phyloP scores from a whole-genome alignment of 345 rosid genomes.

The Kernera saxatilis region DNA sequence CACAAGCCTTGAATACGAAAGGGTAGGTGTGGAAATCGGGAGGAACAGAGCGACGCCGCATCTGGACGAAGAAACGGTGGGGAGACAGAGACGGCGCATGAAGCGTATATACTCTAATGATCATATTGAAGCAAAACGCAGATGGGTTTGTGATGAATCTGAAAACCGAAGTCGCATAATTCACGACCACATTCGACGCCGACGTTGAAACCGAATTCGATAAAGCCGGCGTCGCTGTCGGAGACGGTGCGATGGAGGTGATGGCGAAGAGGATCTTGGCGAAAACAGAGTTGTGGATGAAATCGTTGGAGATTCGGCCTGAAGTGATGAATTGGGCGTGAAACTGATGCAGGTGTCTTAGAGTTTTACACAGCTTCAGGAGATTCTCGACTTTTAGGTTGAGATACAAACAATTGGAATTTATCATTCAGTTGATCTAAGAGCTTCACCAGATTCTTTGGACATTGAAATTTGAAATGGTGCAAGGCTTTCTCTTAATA shows the following conservation, averaged over 20 bases:
- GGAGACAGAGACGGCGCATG: conserved; percentile 48
- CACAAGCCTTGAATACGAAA: conserved; percentile 57
- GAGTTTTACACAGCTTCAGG: conserved; percentile 27
- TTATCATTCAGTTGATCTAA: conserved; percentile 4
- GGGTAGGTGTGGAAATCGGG: conserved; percentile 66
- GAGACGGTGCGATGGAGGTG: conserved; percentile 26
- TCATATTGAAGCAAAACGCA: conserved; percentile 49
- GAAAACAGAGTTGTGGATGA: conserved; percentile 12
- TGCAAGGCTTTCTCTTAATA: not conserved
- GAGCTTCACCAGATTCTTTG: not conserved
- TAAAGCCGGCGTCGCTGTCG: conserved; percentile 1
- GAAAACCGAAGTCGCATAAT: conserved; percentile 44
- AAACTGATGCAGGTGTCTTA: conserved; percentile 25
- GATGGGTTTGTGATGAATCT: conserved; percentile 42
- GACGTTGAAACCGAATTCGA: not conserved
- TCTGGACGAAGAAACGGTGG: conserved; percentile 43
- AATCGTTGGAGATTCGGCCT: not conserved
- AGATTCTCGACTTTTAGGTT: not conserved
- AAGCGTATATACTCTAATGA: conserved; percentile 48
- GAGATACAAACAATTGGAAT: not conserved
- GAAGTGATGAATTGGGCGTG: conserved; percentile 27
- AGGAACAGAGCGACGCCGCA: conserved; percentile 48
- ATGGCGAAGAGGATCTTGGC: conserved; percentile 41
- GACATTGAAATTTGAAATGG: not conserved
- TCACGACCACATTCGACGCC: not conserved